Conservation (phyloP, 176 grass and related monocot species). For the Typha latifolia region DNA sequence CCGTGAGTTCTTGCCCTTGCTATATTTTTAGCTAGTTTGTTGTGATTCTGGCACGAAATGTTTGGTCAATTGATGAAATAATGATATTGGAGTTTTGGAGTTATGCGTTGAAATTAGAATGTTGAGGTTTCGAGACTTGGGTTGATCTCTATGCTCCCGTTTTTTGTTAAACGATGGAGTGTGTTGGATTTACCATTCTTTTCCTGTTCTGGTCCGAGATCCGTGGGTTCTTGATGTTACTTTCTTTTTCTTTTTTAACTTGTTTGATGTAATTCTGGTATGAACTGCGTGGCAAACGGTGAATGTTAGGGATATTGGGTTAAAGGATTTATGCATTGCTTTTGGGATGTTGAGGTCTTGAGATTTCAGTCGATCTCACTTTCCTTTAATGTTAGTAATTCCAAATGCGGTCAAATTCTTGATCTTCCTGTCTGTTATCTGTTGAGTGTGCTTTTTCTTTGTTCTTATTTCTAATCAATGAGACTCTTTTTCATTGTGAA, state of each 20-base stretch:
- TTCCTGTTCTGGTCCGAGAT: not conserved
- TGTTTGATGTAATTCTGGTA: no score
- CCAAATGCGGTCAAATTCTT: not conserved
- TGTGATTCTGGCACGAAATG: not conserved
- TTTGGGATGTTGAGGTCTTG: no score
- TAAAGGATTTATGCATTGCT: no score
- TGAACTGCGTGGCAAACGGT: no score
- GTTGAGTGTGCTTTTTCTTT: no score
- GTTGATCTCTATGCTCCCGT: not conserved
- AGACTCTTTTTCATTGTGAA: no score
- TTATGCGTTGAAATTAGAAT: not conserved
- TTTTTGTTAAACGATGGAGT: not conserved
- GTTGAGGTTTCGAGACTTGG: not conserved
- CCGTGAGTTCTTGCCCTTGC: constrained; percentile 37
- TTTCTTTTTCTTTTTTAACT: no score
- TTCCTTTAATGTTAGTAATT: not conserved
- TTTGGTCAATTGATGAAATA: not conserved
- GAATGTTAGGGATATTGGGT: no score
- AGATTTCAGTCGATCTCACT: not conserved
- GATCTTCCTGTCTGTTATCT: no score
- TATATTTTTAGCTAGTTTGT: not conserved
- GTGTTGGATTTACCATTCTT: no score
- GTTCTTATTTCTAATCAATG: no score
- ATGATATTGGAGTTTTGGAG: not conserved
- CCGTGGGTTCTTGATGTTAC: not conserved